Evolutionary conservation across 2,329 filamentous ascomycete species (phyloP), one percentile per base, ranked within the genome.

Genomic region (Aspergillus fischeri): DNA sequence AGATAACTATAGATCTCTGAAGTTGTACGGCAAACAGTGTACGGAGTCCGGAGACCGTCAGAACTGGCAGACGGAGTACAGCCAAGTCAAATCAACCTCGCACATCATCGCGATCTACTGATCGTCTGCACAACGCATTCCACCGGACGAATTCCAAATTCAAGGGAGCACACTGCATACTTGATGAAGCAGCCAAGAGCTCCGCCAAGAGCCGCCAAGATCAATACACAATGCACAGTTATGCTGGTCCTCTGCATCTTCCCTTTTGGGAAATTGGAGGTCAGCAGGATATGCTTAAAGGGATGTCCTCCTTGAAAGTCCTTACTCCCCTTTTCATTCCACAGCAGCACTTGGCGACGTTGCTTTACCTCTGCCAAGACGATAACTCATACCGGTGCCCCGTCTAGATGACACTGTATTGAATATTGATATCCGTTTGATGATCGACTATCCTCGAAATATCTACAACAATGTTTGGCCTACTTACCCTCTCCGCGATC

Each of bases 261-360:
- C 32, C 57, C 3, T 54, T 41, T 29, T 8, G 49, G 38, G 27
- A 48, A 49, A 49, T 59, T 50, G 52, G 49, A 55, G 38, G 32
- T 28, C 25, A 17, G 32, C 14, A 38, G 32, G 32, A 17, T 38
- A 38, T 32, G 45, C 45, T 49, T 32, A 45, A 45, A 38, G 21
- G 47, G 45, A 29, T 38, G 44, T 38, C 42, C 27, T 25, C n/a
- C 29, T 57, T 49, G 27, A 21, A 45, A 28, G n/a, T 21, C 17
- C 45, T 17, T 21, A 21, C 29, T 35, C 53, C 25, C 47, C 21
- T 38, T 50, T 51, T 48, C 62, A 64, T 64, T 62, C 63, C 62
- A 64, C 62, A 54, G 25, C 63, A 63, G 59, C 55, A 51, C 63
- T 65, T 65, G 63, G 63, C 63, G 64, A 63, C 56, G 59, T 56